phyloP scores from a whole-genome alignment of 306 rosid genomes.

The Rosa rugosa region DNA sequence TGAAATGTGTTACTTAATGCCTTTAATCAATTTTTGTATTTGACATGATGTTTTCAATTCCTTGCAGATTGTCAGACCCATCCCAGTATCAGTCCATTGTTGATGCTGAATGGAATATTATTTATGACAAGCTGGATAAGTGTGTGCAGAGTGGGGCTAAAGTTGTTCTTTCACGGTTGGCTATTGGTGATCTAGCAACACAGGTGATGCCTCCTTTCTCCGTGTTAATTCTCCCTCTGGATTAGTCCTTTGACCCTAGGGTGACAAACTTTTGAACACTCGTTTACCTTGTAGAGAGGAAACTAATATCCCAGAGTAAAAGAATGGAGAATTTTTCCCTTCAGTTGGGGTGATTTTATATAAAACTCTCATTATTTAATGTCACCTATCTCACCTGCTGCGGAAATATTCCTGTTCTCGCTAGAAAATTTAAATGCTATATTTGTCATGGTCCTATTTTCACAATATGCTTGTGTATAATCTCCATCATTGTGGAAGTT shows the following conservation, averaged over 20 bases:
- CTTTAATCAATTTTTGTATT: constrained; percentile 14
- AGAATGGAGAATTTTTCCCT: not conserved
- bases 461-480: not conserved
- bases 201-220: constrained; percentile 56
- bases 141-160: constrained; percentile 92
- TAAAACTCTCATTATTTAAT: not conserved
- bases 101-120: constrained; percentile 99
- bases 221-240: not conserved
- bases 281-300: not conserved
- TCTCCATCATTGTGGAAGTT: not conserved
- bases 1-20: constrained; percentile 6
- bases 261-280: not conserved
- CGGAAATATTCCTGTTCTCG: not conserved
- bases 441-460: not conserved
- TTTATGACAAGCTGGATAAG: constrained; percentile 93
- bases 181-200: constrained; percentile 95
- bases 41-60: not conserved
- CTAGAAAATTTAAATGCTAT: not conserved
- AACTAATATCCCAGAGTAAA: not conserved
- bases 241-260: not conserved
- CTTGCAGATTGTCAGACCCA: constrained; percentile 89
- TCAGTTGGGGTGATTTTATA: not conserved
- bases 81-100: constrained; percentile 95
- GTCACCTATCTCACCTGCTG: not conserved
- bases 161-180: constrained; percentile 96